Base-by-base conservation (phyloP, 192 early-diverging fungal species). In the Podila verticillata region DNA sequence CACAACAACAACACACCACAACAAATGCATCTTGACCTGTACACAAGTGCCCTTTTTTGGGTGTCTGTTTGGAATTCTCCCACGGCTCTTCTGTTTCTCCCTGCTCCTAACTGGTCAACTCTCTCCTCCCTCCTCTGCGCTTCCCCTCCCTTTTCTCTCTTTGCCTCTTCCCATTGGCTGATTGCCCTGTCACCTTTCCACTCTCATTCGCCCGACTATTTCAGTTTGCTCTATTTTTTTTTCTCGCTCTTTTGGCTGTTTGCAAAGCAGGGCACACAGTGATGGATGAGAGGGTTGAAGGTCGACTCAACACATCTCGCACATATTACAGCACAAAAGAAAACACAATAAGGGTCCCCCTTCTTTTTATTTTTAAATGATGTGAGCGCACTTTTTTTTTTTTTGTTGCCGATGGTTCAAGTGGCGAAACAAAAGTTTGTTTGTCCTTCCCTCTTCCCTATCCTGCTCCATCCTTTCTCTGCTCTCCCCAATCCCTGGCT, bases 371-470 rank as follows among this genome's bases (percentile, higher is more conserved):
- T 13, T 32, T 15, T 59, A 10, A 4, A 15, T 12, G 17, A 17
- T 29, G 58, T 26, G 28, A 30, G 24, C 35, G 34, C 35, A 24
- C n/a, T 0, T 61, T 17, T 61, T 8, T n/a, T n/a, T n/a, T n/a
- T n/a, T n/a, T n/a, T n/a, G n/a, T n/a, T 32, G 24, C 34, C 34
- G 19, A 26, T 63, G 35, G 22, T 22, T 49, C 51, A 30, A 67
- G 1, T 44, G 65, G 31, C 34, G 22, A 30, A 67, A 31, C 35
- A 67, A 32, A 34, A 44, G 39, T 7, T 72, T 44, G 24, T 74
- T 47, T 49, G 10, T 61, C 31, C 32, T 17, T 26, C 59, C 31
- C 29, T 32, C 19, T 32, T 60, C 31, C 3, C 19, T n/a, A n/a
- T n/a, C n/a, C n/a, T 60, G 58, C 44, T 47, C 44, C 44, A 9